Conservation (phyloP, 257 asterid species). For the Cinchona pubescens region DNA sequence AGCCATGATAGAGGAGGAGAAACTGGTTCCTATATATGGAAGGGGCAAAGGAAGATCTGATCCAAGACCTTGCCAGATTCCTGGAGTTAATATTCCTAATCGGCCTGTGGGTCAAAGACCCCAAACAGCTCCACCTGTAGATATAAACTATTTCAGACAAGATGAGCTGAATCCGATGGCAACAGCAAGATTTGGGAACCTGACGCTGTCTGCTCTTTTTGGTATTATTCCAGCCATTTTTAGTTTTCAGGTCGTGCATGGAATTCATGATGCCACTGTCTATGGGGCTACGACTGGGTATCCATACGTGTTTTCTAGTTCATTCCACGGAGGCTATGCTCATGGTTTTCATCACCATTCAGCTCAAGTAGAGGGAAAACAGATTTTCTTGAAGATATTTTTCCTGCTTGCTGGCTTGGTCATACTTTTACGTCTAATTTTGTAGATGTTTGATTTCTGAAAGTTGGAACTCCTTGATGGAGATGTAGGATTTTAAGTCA, state of each 20-base stretch:
- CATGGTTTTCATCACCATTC: slow-evolving; percentile 56
- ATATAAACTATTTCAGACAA: slow-evolving; percentile 43
- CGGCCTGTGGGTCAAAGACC: slow-evolving; percentile 75
- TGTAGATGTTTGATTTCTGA: neutral
- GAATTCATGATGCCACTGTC: slow-evolving; percentile 73
- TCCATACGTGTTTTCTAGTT: slow-evolving; percentile 62
- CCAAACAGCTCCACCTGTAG: slow-evolving; percentile 55
- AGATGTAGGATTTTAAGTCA: neutral
- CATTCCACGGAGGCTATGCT: slow-evolving; percentile 69
- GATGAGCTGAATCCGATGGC: slow-evolving; percentile 56
- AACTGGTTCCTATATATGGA: slow-evolving; percentile 80
- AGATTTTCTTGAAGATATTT: slow-evolving; percentile 47
- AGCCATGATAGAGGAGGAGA: slow-evolving; percentile 66
- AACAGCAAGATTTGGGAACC: slow-evolving; percentile 59
- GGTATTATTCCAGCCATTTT: slow-evolving; percentile 62
- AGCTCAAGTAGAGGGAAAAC: slow-evolving; percentile 50
- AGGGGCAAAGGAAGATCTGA: slow-evolving; percentile 66
- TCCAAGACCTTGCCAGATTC: slow-evolving; percentile 42
- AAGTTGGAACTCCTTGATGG: neutral
- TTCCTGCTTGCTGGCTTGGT: slow-evolving; percentile 38
- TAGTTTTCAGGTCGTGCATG: slow-evolving; percentile 62
- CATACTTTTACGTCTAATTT: neutral
- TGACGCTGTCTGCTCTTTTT: slow-evolving; percentile 52
- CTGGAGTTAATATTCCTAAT: slow-evolving; percentile 51
- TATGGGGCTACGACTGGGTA: slow-evolving; percentile 74